Evolutionary conservation across 2,329 filamentous ascomycete genomes (phyloP), one percentile per base, ranked within the genome.

Genomic region (Leptographium galeiforme): DNA sequence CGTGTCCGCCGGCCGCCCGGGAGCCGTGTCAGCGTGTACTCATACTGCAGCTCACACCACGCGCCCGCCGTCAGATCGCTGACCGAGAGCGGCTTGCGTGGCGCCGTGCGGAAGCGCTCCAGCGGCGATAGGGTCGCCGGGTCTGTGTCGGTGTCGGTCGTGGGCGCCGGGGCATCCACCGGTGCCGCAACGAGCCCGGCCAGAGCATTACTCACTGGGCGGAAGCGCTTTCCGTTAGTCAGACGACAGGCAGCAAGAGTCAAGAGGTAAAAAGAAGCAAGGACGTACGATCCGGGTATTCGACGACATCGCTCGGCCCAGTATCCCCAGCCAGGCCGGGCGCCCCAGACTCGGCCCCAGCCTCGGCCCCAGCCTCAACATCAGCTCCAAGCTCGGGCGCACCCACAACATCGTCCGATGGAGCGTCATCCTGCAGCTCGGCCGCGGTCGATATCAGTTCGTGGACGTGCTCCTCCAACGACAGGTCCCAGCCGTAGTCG

Each of bases 21-120:
- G 5, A 79, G 80, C 53, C 80, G 82, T 4, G 83, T 87, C 53
- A 98, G 75, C 0, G 82, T 87, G 68, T 94, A 96, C 74, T 82
- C 89, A 62, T 95, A 94, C 66, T 97, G 90, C 55, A 97, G 67
- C 67, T 98, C 91, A 66, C 93, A 98, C 93, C 93, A 98, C 8
- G 90, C 84, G 2, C 90, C 90, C 1, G 88, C 85, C 0, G 90
- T 81, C 30, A 97, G 70, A 66, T 98, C 93, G 2, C 87, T 89
- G 1, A 97, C 93, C 0, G 87, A 89, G 8, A 97, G 75, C 0
- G 87, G 81, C 63, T 88, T 91, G 62, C 77, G 84, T 0, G 88
- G 88, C 53, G 78, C 82, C 1, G 81, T 81, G 40, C 90, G 84
- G 61, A 95, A 95, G 38, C 85, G 81, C 57, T 89, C 77, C 2